Percentiles rank a stretch among this genome's conserved stretches.
These are phyloP conservation scores for Hypericum androsaemum DNA, from an alignment of 345 rosid genomes.

Conservation along the genomic window DNA sequence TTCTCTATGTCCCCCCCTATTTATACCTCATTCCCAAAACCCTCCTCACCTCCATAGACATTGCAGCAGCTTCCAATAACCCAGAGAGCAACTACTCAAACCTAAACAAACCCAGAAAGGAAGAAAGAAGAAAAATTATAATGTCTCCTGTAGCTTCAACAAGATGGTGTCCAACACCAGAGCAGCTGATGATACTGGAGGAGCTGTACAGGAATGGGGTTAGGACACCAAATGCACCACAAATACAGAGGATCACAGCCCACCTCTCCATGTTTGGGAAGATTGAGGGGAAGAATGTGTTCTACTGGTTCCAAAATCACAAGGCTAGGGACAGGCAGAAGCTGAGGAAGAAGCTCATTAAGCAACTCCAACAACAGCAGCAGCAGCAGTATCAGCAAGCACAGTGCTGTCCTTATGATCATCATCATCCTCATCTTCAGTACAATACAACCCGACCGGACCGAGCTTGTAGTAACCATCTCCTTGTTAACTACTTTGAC, in stretches of 20 bases:
- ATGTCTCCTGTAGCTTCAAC: conserved; percentile 69
- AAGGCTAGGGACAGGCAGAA: conserved; percentile 89
- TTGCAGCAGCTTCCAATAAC: too few species aligned
- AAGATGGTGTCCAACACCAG: conserved; percentile 97
- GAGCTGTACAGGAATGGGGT: conserved; percentile 77
- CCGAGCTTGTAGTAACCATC: conserved; percentile 5
- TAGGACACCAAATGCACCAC: conserved; percentile 74
- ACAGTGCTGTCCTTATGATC: conserved; percentile 20
- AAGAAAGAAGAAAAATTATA: not conserved
- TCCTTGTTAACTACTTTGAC: conserved; percentile 27
- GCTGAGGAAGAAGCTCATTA: conserved; percentile 61
- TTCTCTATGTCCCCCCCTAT: not conserved
- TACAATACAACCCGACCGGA: conserved; percentile 8
- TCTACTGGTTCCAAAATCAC: conserved; percentile 96
- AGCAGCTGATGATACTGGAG: conserved; percentile 82
- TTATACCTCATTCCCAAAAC: too few species aligned
- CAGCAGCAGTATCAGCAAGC: not conserved
- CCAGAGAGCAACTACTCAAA: too few species aligned
- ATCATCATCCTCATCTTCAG: conserved; percentile 11
- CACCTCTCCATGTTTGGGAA: conserved; percentile 66
- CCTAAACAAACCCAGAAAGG: not conserved
- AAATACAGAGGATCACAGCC: conserved; percentile 76
- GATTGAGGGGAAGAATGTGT: conserved; percentile 90
- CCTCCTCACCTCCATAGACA: too few species aligned
- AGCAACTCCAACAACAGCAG: conserved; percentile 59